Percentiles rank a stretch among this genome's conserved stretches.
Evolutionary conservation across 1,139 yeast species (phyloP).

Genomic region (Suhomyces terraborum): DNA sequence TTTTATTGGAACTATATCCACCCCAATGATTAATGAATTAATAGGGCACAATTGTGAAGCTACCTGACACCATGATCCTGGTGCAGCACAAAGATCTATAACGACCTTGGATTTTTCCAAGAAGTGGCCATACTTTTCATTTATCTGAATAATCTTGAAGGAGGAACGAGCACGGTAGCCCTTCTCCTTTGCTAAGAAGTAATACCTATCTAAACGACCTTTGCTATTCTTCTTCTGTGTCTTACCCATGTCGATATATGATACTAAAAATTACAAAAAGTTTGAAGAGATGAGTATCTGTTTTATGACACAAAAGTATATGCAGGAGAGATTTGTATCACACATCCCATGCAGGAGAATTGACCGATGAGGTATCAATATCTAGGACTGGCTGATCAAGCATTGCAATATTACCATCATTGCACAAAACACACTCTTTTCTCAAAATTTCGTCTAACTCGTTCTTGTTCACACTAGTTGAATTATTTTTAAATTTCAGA

Average conservation of each 20-base stretch:
- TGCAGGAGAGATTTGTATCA: conserved; percentile 3
- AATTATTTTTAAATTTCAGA: conserved; percentile 21
- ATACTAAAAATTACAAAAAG: conserved; percentile 15
- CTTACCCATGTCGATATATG: conserved; percentile 65
- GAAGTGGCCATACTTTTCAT: conserved; percentile 95
- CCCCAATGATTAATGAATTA: conserved; percentile 92
- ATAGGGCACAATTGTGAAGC: conserved; percentile 92
- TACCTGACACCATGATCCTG: conserved; percentile 99
- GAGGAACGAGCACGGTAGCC: conserved; percentile 99
- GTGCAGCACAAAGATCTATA: conserved; percentile 98
- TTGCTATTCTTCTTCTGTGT: conserved; percentile 95
- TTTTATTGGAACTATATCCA: conserved; percentile 95
- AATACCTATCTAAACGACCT: conserved; percentile 98
- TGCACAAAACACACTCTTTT: conserved; percentile 77
- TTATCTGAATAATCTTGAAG: conserved; percentile 90
- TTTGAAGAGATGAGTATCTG: conserved; percentile 13
- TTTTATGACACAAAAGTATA: conserved; percentile 4
- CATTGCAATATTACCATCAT: conserved; percentile 69
- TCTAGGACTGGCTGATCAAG: conserved; percentile 54
- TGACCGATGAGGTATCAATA: conserved; percentile 22
- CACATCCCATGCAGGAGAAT: conserved; percentile 31
- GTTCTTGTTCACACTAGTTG: conserved; percentile 23
- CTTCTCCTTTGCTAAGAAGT: conserved; percentile 92
- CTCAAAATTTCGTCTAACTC: conserved; percentile 64
- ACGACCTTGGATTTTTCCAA: conserved; percentile 95